Percentiles rank a stretch among this genome's conserved stretches.
These are phyloP conservation scores for Hanseniaspora vineae DNA, from an alignment of 805 yeast genomes.

Conservation along the genomic window DNA sequence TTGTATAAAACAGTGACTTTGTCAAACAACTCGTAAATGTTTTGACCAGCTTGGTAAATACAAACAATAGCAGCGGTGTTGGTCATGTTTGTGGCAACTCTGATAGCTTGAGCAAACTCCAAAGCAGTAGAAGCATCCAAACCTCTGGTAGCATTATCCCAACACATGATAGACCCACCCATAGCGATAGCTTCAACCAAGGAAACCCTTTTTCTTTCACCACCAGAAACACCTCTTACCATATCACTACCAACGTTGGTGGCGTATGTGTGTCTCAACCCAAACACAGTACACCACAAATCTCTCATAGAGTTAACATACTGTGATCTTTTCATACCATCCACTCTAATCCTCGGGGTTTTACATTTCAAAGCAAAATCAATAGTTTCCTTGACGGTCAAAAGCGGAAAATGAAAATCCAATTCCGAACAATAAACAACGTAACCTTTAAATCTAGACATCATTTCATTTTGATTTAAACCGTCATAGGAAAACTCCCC, in stretches of 20 bases:
- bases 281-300: slow-evolving; percentile 41
- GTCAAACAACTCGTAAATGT: slow-evolving; percentile 41
- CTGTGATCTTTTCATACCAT: slow-evolving; percentile 35
- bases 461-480: slow-evolving; percentile 32
- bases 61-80: slow-evolving; percentile 47
- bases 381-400: slow-evolving; percentile 50
- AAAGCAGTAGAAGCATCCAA: slow-evolving; percentile 51
- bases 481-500: slow-evolving; percentile 40
- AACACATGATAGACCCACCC: slow-evolving; percentile 38
- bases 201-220: slow-evolving; percentile 66
- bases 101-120: slow-evolving; percentile 42
- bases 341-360: slow-evolving; percentile 44
- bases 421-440: slow-evolving; percentile 52
- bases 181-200: slow-evolving; percentile 46
- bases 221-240: slow-evolving; percentile 64
- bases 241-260: slow-evolving; percentile 57
- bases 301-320: slow-evolving; percentile 37
- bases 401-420: slow-evolving; percentile 51
- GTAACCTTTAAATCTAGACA: slow-evolving; percentile 42
- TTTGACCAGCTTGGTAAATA: slow-evolving; percentile 46
- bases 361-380: slow-evolving; percentile 40
- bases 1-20: slow-evolving; percentile 41
- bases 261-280: slow-evolving; percentile 40
- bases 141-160: slow-evolving; percentile 57
- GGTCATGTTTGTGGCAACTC: slow-evolving; percentile 35